Base-by-base conservation (phyloP, 2,329 filamentous ascomycete species). In the Epichloe sylvatica region DNA sequence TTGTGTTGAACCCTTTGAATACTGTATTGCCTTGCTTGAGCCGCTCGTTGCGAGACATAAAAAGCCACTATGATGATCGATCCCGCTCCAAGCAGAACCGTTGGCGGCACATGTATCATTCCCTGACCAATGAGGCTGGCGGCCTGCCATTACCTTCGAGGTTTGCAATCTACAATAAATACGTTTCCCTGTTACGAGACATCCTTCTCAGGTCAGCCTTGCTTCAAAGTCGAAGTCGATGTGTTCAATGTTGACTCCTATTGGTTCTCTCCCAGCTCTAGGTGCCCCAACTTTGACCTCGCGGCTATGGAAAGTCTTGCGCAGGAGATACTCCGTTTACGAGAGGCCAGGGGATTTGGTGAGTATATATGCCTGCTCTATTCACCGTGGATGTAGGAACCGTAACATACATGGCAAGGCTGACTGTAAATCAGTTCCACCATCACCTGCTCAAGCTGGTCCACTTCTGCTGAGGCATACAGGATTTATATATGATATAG, bases 101-200 rank as follows among this genome's bases (percentile, higher is more conserved):
- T 49, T 82, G 79, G 78, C 69, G 71, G 40, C 70, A 69, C 55
- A 80, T 81, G 76, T 78, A 74, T 57, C 70, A 79, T 59, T 63
- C 66, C 5, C 70, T 81, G 70, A 70, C 68, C 7, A 67, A 72
- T 23, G 75, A 81, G 57, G 71, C 70, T 3, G 70, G 67, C 2
- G 74, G 73, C 0, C 68, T 77, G 34, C 65, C 67, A 5, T 63
- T 82, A 2, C 71, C 71, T 1, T 70, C 73, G 15, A 67, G 77
- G 6, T 80, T 81, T 52, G 60, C 70, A 30, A 67, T 78, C 49
- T 80, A 78, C 58, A 77, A 78, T 54, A 67, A 73, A 47, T 79
- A 76, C 54, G 59, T 81, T 44, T 61, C 64, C 2, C 62, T 73
- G 33, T 60, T 80, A 33, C 66, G 69, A 53, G 69, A 72, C 50